Percentiles rank a stretch among this genome's conserved stretches.
phyloP scores from a whole-genome alignment of 805 yeast genomes.

The Candida ponderosae region DNA sequence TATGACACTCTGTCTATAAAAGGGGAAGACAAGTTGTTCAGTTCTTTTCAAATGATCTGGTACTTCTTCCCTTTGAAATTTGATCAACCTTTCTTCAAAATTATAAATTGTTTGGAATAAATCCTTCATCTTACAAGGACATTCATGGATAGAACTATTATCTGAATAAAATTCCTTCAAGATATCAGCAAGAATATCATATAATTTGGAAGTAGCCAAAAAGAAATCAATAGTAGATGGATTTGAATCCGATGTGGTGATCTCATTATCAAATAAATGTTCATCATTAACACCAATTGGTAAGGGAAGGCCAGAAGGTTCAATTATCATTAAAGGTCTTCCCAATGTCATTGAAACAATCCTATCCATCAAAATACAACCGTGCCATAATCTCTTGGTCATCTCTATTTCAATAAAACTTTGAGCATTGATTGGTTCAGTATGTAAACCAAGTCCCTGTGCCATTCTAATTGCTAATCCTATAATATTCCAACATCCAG shows the following conservation, averaged over 20 bases:
- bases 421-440: constrained; percentile 3
- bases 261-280: constrained; percentile 9
- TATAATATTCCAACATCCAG: constrained; percentile 15
- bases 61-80: too few relatives aligned
- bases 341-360: constrained; percentile 20
- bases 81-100: not conserved
- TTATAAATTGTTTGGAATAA: constrained; percentile 2
- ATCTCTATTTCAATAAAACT: constrained; percentile 14
- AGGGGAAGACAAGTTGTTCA: too few relatives aligned
- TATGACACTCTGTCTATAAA: too few relatives aligned
- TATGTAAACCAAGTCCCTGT: constrained; percentile 9
- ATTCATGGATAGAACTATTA: too few relatives aligned
- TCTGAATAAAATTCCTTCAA: constrained; percentile 7
- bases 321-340: constrained; percentile 18
- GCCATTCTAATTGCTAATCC: constrained; percentile 8
- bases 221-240: constrained; percentile 15
- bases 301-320: constrained; percentile 6
- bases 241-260: constrained; percentile 4
- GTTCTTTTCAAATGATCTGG: too few relatives aligned
- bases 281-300: constrained; percentile 17
- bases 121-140: too few relatives aligned
- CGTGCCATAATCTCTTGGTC: constrained; percentile 20
- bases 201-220: constrained; percentile 12
- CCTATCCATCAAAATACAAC: constrained; percentile 20
- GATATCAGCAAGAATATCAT: constrained; percentile 15